Base-by-base conservation (phyloP, 371 early-diverging fungal genomes). In the Mucor racemosus region DNA sequence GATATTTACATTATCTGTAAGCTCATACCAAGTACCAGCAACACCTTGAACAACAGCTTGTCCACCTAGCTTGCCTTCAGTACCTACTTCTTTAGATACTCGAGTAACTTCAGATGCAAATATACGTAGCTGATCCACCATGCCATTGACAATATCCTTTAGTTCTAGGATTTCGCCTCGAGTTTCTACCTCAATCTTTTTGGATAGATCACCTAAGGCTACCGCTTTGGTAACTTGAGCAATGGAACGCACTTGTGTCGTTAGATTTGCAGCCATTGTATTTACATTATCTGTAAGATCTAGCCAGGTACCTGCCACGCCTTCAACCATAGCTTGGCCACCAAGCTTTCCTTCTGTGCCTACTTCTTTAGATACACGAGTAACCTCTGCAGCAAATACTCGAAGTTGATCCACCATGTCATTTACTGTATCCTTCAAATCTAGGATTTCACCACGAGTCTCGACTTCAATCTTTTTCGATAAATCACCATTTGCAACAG, bases 251-350 rank as follows among this genome's bases (percentile, higher is more conserved):
- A 84, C 71, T 46, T 84, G 84, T 44, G 70, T 70, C 4, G 84
- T 84, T 54, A 84, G 56, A 35, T 84, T 84, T 26, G 76, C 63
- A 0, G 89, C 87, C 89, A 88, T 66, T 11, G 79, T 75, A 42
- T 88, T 88, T 40, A 90, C 87, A 61, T 86, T 89, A 57, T 87
- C 85, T 4, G 91, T 91, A 50, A 91, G 72, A 40, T 87, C 89
- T 61, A 86, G 88, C 91, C 91, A 91, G 0, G 86, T 88, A 7
- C 91, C 91, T 58, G 77, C 88, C 0, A 89, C 89, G 17, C 80
- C 86, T 19, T 82, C 71, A 1, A 90, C 88, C 0, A 64, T 66
- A 1, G 84, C 85, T 60, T 85, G 85, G 1, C 84, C 81, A 26
- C 80, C 83, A 17, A 82, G 66, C 26, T 70, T 68, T 42, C 82